Percentiles rank a stretch among this genome's conserved stretches.
phyloP scores from a whole-genome alignment of 2,329 filamentous ascomycete genomes.

The Lomentospora prolificans region DNA sequence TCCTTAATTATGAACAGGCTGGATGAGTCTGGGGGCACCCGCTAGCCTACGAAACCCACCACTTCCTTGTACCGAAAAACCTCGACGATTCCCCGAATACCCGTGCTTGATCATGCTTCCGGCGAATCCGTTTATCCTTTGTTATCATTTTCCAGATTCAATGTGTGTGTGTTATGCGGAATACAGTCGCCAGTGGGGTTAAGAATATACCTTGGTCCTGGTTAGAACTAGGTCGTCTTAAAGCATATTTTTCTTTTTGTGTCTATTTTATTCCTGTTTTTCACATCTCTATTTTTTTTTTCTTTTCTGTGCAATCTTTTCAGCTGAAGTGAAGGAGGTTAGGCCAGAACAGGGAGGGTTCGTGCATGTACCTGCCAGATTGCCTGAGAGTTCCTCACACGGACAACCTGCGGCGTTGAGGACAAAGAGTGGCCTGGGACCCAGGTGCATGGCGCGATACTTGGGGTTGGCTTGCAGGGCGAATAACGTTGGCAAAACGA shows the following conservation, averaged over 20 bases:
- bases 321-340: neutral
- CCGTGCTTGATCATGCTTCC: slow-evolving; percentile 6
- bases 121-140: slow-evolving; percentile 7
- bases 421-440: too few species aligned
- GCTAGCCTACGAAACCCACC: slow-evolving; percentile 4
- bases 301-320: slow-evolving; percentile 1
- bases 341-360: neutral
- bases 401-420: too few species aligned
- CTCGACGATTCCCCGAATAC: slow-evolving; percentile 7
- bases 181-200: slow-evolving; percentile 1
- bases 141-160: slow-evolving; percentile 1
- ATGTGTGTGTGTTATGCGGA: slow-evolving; percentile 1
- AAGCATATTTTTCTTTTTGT: slow-evolving; percentile 4
- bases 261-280: neutral
- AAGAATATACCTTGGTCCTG: neutral
- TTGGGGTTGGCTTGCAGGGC: too few species aligned
- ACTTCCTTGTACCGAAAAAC: slow-evolving; percentile 1
- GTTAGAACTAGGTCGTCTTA: slow-evolving; percentile 10
- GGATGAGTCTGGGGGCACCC: slow-evolving; percentile 4
- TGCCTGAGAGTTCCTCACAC: too few species aligned
- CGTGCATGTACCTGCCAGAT: too few species aligned
- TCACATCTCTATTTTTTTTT: slow-evolving; percentile 6
- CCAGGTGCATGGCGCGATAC: too few species aligned
- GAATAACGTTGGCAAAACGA: neutral
- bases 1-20: slow-evolving; percentile 8